Evolutionary conservation across 2,329 filamentous ascomycete species (phyloP).

Genomic region (Rachicladosporium sp.): DNA sequence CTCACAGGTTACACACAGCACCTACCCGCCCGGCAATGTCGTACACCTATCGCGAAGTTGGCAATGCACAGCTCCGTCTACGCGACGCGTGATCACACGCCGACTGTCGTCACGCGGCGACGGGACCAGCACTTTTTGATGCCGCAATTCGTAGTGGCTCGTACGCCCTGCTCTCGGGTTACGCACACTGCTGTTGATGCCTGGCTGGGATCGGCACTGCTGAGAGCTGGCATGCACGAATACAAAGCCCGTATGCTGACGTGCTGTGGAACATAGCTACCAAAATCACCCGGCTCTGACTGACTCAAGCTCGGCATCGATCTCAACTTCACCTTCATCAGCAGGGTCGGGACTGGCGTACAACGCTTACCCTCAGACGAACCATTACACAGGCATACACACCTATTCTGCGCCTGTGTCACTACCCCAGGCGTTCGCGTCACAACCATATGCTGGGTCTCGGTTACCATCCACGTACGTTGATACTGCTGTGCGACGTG

Average conservation of each 20-base stretch:
- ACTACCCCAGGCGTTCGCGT: constrained; percentile 26
- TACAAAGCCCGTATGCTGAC: constrained; percentile 5
- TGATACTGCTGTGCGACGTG: constrained; percentile 15
- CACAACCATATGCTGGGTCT: constrained; percentile 27
- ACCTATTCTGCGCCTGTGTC: constrained; percentile 21
- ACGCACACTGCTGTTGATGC: constrained; percentile 2
- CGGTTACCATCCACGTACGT: constrained; percentile 35
- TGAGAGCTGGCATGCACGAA: constrained; percentile 1
- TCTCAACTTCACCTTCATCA: constrained; percentile 40
- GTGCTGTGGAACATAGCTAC: constrained; percentile 30
- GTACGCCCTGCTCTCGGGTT: background rate
- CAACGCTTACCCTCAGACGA: constrained; percentile 19
- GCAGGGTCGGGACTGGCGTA: constrained; percentile 37
- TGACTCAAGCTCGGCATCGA: constrained; percentile 44
- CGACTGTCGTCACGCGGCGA: constrained; percentile 3
- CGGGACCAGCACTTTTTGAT: constrained; percentile 2
- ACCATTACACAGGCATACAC: constrained; percentile 25
- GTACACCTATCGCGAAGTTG: too few relatives aligned
- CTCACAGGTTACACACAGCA: constrained; percentile 1
- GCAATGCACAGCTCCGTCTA: too few relatives aligned
- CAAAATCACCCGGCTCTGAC: constrained; percentile 38
- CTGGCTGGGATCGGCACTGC: constrained; percentile 1
- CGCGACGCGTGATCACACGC: constrained; percentile 4
- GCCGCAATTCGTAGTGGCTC: constrained; percentile 1
- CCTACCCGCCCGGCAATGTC: too few relatives aligned